phyloP scores from a whole-genome alignment of 2,329 filamentous ascomycete genomes.

The Scytalidium sp. region DNA sequence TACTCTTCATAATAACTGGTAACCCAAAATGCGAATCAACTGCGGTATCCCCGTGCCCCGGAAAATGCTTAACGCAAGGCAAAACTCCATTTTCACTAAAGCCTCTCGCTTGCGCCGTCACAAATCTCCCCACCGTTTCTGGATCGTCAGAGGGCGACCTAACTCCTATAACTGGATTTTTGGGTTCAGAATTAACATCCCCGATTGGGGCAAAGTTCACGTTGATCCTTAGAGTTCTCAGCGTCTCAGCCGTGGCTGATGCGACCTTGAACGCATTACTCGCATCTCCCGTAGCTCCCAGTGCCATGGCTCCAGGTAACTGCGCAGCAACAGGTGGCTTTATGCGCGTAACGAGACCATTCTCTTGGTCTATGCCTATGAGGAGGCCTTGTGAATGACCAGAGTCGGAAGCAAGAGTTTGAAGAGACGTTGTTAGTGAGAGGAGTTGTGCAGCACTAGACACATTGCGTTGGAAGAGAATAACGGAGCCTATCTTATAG shows the following conservation, averaged over 20 bases:
- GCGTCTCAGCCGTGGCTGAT: conserved; percentile 33
- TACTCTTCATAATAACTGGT: conserved; percentile 34
- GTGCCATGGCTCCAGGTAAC: conserved; percentile 40
- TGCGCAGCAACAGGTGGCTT: conserved; percentile 36
- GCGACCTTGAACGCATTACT: conserved; percentile 32
- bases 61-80: conserved; percentile 42
- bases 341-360: conserved; percentile 40
- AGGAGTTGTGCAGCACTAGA: conserved; percentile 34
- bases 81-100: conserved; percentile 35
- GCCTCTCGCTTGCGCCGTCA: conserved; percentile 34
- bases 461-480: conserved; percentile 41
- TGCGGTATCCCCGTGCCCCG: conserved; percentile 41
- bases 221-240: conserved; percentile 39
- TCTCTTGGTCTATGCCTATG: conserved; percentile 43
- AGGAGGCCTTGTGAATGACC: conserved; percentile 37
- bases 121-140: conserved; percentile 36
- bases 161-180: conserved; percentile 41
- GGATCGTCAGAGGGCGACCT: conserved; percentile 39
- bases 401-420: conserved; percentile 34
- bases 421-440: conserved; percentile 32
- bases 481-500: conserved; percentile 37
- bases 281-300: conserved; percentile 35
- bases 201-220: conserved; percentile 43
- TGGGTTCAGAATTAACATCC: conserved; percentile 40
- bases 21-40: conserved; percentile 41